These are phyloP conservation scores for Aspergillus nidulans DNA, from an alignment of 495 filamentous ascomycete species.

Conservation along the genomic window DNA sequence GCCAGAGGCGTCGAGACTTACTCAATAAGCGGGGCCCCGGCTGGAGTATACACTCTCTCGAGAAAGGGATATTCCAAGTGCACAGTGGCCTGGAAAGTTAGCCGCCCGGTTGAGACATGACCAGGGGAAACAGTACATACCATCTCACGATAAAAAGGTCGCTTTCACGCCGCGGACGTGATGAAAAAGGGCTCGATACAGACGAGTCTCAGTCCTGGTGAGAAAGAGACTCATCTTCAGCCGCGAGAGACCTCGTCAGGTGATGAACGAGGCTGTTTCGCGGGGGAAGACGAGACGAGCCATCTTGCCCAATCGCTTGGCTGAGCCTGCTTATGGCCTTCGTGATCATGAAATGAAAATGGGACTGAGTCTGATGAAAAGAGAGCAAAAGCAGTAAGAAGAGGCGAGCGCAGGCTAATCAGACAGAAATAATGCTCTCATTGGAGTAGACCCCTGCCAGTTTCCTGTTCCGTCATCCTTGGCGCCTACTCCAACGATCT, in stretches of 20 bases:
- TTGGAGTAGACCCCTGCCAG: background rate
- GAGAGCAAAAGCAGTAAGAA: conserved; percentile 6
- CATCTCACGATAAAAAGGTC: background rate
- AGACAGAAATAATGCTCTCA: background rate
- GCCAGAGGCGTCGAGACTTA: conserved; percentile 5
- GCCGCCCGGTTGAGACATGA: background rate
- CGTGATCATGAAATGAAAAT: background rate
- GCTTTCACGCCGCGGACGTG: background rate
- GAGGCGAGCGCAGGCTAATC: background rate
- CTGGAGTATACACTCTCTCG: conserved; percentile 31
- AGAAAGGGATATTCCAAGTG: conserved; percentile 35
- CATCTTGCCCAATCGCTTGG: conserved; percentile 13
- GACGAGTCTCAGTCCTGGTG: background rate
- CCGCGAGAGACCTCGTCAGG: conserved; percentile 6
- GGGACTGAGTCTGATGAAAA: no score
- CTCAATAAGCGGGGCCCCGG: conserved; percentile 29
- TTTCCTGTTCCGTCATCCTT: background rate
- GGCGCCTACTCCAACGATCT: background rate
- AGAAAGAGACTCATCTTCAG: conserved; percentile 8
- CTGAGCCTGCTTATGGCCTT: background rate
- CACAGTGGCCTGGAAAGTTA: conserved; percentile 20
- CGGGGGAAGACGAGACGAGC: background rate
- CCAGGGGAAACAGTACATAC: background rate
- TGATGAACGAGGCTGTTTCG: conserved; percentile 6
- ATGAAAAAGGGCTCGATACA: background rate